Base-by-base conservation (phyloP, 129 eudicot species). In the Cynara cardunculus region DNA sequence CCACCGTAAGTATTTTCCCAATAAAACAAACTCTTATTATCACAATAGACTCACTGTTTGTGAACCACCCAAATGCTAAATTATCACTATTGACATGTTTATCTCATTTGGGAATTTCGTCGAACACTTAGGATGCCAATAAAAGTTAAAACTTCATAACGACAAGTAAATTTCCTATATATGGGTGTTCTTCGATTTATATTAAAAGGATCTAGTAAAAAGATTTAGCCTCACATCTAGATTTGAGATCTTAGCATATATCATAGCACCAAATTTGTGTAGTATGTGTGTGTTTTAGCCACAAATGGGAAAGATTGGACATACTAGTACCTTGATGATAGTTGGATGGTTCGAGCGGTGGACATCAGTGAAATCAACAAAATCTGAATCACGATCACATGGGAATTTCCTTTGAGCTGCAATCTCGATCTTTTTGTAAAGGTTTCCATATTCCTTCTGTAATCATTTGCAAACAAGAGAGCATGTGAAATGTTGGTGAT, bases 341-440 rank as follows among this genome's bases (percentile, higher is more conserved):
- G 93, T 13, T 2, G 91, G 85, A 79, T 92, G 97, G 76, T 90
- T 76, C 64, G 77, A 83, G 44, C 92, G 81, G 11, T 80, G 81
- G 49, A 74, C 77, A 69, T 80, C 71, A 3, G 19, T n/a, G 49
- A 90, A 90, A 83, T 37, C 84, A 39, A 31, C 80, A 72, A 78
- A 86, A 24, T 86, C 89, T 0, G 82, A 85, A 11, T 71, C 59
- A 32, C 41, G 72, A 13, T 87, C 89, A 73, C 85, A 84, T 83
- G 89, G 84, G 74, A 82, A 75, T 0, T 70, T 64, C 74, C 65
- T 74, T 13, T 77, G 39, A n/a, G 82, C 28, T 14, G 93, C 91
- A 27, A 71, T 24, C 27, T 85, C 82, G 16, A 90, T 90, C 82
- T 84, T 87, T 49, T 75, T 69, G 88, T 72, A 81, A 28, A 90